Conservation (phyloP, 2,329 filamentous ascomycete species). For the Monilinia vaccinii-corymbosi region DNA sequence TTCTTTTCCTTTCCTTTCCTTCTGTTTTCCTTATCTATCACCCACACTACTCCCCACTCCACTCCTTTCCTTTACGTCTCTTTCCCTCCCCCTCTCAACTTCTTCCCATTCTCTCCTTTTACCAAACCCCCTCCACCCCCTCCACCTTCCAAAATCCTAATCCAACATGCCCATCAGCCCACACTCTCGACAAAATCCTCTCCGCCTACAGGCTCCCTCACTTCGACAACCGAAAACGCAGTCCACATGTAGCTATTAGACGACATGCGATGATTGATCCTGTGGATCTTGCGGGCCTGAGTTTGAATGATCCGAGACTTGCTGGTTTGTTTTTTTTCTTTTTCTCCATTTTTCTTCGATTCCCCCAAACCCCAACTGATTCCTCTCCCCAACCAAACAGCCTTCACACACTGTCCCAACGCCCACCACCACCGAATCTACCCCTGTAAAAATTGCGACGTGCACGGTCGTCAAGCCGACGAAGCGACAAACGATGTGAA, state of each 20-base stretch:
- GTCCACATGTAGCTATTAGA: not conserved
- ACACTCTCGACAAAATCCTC: not conserved
- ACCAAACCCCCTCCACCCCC: too few species aligned
- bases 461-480: not conserved
- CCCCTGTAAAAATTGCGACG: not conserved
- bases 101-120: too few species aligned
- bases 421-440: not conserved
- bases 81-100: not conserved
- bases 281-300: not conserved
- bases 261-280: not conserved
- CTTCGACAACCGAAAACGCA: not conserved
- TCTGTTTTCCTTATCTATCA: not conserved
- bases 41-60: too few species aligned
- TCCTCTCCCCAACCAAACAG: not conserved
- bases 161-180: not conserved
- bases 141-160: not conserved
- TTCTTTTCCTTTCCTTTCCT: slow-evolving; percentile 5
- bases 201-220: not conserved
- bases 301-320: not conserved
- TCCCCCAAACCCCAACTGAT: not conserved
- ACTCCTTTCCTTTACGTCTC: not conserved
- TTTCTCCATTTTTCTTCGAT: not conserved
- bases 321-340: not conserved
- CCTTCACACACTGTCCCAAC: not conserved
- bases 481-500: not conserved